Conservation (phyloP, 305 asterid genomes). For the Plantago lanceolata region DNA sequence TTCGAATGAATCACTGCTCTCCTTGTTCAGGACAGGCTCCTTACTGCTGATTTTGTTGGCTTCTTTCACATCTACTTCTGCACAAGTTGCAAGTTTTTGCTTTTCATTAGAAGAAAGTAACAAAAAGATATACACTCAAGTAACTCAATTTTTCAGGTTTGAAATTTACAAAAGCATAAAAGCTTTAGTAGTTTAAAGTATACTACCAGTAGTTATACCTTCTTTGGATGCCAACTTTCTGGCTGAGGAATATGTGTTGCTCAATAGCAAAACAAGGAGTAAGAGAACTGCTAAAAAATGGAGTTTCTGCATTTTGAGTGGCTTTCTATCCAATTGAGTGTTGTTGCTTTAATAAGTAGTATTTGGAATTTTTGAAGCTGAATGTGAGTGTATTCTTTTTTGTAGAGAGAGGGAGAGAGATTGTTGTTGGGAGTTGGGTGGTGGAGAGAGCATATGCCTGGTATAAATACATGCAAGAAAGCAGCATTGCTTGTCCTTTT, state of each 20-base stretch:
- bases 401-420: conserved; percentile 27
- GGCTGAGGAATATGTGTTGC: conserved; percentile 35
- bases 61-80: conserved; percentile 30
- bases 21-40: conserved; percentile 24
- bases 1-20: conserved; percentile 24
- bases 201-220: conserved; percentile 28
- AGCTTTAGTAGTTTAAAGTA: neutral
- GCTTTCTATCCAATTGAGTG: conserved; percentile 3
- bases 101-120: neutral
- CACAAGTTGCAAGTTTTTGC: conserved; percentile 5
- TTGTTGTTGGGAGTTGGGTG: conserved; percentile 27
- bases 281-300: conserved; percentile 24
- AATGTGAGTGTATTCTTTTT: conserved; percentile 1
- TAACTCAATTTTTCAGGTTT: neutral
- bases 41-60: conserved; percentile 15
- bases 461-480: conserved; percentile 30
- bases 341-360: neutral
- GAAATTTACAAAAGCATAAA: neutral
- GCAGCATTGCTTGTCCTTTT: conserved; percentile 19
- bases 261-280: conserved; percentile 32
- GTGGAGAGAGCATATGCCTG: conserved; percentile 29
- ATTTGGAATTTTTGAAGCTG: conserved; percentile 2
- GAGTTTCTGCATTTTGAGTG: conserved; percentile 37
- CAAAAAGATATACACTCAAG: neutral
- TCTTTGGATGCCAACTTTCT: conserved; percentile 30